Evolutionary conservation across 176 grass and related monocot species (phyloP), one percentile per base, ranked within the genome.

Genomic region (Musa troglodytarum): DNA sequence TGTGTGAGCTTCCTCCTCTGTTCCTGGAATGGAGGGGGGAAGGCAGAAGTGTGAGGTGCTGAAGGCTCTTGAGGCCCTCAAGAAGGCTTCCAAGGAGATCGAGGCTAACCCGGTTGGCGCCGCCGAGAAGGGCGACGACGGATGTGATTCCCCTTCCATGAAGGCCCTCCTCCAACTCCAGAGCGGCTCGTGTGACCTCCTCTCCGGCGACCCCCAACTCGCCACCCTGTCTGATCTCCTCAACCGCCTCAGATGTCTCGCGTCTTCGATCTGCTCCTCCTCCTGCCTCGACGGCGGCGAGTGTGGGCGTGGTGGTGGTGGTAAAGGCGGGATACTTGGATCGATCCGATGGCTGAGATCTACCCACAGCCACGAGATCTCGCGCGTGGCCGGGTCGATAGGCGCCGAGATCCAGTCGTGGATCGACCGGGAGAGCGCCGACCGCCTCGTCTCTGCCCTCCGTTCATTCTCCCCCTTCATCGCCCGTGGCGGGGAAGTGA

Each of bases 141-240:
- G 52, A 11, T 15, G 10, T 1, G 29, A 26, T 17, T 82, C 78
- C 0, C 76, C 80, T 2, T 85, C 95, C 24, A 52, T 94, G 69
- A 82, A 72, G 20, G 88, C 90, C 49, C 90, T 99, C 2, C 83
- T 99, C 49, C 84, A 84, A 53, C 95, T 99, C 29, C 78, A 87
- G 22, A 81, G 80, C 17, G 77, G 80, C 78, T 86, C 86, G 54
- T 76, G 87, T 19, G 86, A 99, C 83, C 95, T 91, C 76, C 81
- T 99, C 50, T 73, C 78, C 43, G 84, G 76, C 8, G 88, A 91
- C 63, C 84, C 88, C 17, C 57, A 57, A 0, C 86, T 94, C 0
- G 64, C 9, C 5, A 10, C 66, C 1, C 95, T 99, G 0, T 67
- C 81, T 0, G 72, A 56, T 2, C 69, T 82, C 2, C 82, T 93